These are phyloP conservation scores for Heterococcus sp. DNA, from an alignment of 108 stramenopile genomes.

Conservation along the genomic window DNA sequence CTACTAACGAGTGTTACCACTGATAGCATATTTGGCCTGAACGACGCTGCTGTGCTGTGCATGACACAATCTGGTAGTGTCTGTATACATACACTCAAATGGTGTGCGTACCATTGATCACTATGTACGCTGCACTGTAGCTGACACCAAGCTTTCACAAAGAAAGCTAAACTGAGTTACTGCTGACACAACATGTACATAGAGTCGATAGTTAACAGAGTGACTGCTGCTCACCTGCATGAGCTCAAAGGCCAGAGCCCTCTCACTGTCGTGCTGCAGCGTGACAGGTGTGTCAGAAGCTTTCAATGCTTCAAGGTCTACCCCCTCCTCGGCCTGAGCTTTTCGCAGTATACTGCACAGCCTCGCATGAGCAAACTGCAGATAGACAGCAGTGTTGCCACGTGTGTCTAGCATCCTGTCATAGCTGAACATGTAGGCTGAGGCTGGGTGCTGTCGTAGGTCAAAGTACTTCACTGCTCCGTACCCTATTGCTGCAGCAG, in stretches of 20 bases:
- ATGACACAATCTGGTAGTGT: too few relatives aligned
- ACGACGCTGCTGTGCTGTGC: too few relatives aligned
- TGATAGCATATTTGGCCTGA: too few relatives aligned
- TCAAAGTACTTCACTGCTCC: conserved; percentile 99
- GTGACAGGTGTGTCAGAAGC: conserved; percentile 55
- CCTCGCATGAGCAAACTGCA: conserved; percentile 95
- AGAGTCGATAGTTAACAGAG: too few relatives aligned
- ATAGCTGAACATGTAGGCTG: conserved; percentile 97
- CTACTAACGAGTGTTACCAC: too few relatives aligned
- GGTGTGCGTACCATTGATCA: too few relatives aligned
- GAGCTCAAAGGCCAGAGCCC: conserved; percentile 83
- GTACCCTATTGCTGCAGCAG: conserved; percentile 93
- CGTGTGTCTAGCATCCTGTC: conserved; percentile 97
- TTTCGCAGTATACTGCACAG: conserved; percentile 79
- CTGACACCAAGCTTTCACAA: too few relatives aligned
- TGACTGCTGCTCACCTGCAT: conserved; percentile 37
- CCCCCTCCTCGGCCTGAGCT: conserved; percentile 70
- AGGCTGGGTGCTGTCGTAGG: conserved; percentile 87
- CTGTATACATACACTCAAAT: too few relatives aligned
- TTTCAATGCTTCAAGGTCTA: conserved; percentile 70
- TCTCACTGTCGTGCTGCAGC: conserved; percentile 78
- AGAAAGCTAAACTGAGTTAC: too few relatives aligned
- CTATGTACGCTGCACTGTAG: too few relatives aligned
- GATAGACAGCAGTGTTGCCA: conserved; percentile 98
- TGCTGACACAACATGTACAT: too few relatives aligned